Evolutionary conservation across 495 filamentous ascomycete genomes (phyloP).

Genomic region (Penicillium goetzii): DNA sequence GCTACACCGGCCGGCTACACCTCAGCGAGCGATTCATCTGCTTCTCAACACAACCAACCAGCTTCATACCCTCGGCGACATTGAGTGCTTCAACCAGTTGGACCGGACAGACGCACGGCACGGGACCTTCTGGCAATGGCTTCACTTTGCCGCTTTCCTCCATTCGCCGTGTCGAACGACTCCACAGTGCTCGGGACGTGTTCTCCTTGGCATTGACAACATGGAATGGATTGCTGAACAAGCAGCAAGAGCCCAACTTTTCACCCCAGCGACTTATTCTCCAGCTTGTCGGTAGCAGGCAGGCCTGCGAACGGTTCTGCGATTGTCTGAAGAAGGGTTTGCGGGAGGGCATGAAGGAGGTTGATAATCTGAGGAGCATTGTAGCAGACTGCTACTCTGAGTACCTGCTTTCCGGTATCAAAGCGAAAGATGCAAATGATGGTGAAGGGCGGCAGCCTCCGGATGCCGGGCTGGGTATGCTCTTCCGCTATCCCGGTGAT

Average conservation of each 20-base stretch:
- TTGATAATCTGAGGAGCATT: conserved; percentile 77
- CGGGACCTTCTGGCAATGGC: conserved; percentile 92
- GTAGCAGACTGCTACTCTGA: conserved; percentile 89
- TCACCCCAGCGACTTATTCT: conserved; percentile 81
- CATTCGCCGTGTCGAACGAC: conserved; percentile 85
- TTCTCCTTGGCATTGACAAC: conserved; percentile 94
- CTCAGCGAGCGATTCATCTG: conserved; percentile 92
- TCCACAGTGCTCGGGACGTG: conserved; percentile 87
- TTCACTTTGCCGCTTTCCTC: conserved; percentile 95
- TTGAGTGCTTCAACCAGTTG: conserved; percentile 73
- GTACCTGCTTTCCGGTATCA: conserved; percentile 69
- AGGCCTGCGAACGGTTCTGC: conserved; percentile 92
- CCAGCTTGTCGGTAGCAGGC: conserved; percentile 84
- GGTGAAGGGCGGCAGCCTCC: conserved; percentile 67
- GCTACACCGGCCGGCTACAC: conserved; percentile 92
- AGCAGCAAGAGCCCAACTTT: conserved; percentile 59
- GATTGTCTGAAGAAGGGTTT: conserved; percentile 90
- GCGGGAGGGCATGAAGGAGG: conserved; percentile 80
- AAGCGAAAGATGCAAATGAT: conserved; percentile 36
- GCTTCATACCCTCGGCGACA: conserved; percentile 79
- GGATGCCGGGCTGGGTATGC: conserved; percentile 88
- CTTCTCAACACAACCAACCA: conserved; percentile 91
- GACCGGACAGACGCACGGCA: conserved; percentile 86
- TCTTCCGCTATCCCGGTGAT: conserved; percentile 95
- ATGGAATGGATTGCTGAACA: conserved; percentile 75